phyloP scores from a whole-genome alignment of 176 grass and related monocot species.

The Canna indica region DNA sequence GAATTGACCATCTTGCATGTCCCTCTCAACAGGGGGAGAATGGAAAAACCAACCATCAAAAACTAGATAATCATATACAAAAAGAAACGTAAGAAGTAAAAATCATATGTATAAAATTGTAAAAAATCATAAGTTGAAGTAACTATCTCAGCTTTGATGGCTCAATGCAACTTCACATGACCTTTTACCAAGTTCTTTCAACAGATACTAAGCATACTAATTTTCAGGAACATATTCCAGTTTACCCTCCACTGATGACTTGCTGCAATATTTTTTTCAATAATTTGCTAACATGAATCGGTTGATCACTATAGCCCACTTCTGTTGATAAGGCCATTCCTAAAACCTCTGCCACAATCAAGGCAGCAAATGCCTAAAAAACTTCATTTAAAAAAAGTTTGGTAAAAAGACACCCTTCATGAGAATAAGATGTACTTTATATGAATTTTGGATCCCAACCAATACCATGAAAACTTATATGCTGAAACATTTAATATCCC shows the following conservation, averaged over 20 bases:
- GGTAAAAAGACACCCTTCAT: not conserved
- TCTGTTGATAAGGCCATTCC: not conserved
- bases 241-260: not conserved
- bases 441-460: not conserved
- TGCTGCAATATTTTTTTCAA: not conserved
- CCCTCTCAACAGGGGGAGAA: not conserved
- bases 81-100: not conserved
- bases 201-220: not conserved
- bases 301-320: not conserved
- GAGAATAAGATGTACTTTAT: not conserved
- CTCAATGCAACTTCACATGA: not conserved
- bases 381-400: too few relatives aligned
- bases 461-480: conserved; percentile 8
- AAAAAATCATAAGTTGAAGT: too few relatives aligned
- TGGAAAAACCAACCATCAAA: not conserved
- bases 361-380: too few relatives aligned
- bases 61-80: too few relatives aligned
- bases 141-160: not conserved
- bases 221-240: not conserved
- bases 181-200: not conserved
- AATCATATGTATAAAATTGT: not conserved
- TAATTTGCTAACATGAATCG: not conserved
- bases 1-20: not conserved
- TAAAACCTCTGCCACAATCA: not conserved
- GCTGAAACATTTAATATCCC: not conserved